Percentiles rank a stretch among this genome's conserved stretches.
phyloP scores from a whole-genome alignment of 495 filamentous ascomycete genomes.

The Aspergillus cavernicola region DNA sequence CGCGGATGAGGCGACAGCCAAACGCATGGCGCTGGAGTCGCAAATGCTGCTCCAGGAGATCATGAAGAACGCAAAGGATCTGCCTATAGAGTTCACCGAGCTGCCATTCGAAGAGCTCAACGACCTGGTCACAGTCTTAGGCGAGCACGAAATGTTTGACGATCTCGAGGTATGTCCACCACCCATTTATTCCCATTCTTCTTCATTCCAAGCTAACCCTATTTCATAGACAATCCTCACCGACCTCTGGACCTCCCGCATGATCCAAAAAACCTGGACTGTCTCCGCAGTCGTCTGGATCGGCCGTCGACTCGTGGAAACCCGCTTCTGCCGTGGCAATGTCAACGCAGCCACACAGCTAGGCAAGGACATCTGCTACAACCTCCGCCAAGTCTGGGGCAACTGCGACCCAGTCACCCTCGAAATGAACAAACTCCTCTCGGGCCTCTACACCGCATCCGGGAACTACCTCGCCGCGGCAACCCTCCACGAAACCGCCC shows the following conservation, averaged over 20 bases:
- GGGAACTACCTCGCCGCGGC: constrained; percentile 49
- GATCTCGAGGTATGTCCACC: constrained; percentile 51
- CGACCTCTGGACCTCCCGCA: constrained; percentile 57
- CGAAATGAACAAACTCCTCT: constrained; percentile 53
- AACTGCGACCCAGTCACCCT: constrained; percentile 51
- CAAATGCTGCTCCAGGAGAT: constrained; percentile 50
- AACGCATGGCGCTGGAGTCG: constrained; percentile 51
- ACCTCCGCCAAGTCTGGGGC: constrained; percentile 56
- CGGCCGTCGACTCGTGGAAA: constrained; percentile 55
- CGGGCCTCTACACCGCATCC: constrained; percentile 48
- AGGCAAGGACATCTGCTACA: constrained; percentile 60
- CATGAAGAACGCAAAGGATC: constrained; percentile 44
- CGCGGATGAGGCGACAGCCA: constrained; percentile 36
- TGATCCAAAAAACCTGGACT: constrained; percentile 57
- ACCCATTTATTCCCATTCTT: background rate
- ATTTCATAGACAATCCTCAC: constrained; percentile 44
- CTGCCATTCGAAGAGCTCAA: constrained; percentile 50
- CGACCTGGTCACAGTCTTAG: constrained; percentile 53
- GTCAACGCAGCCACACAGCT: constrained; percentile 48
- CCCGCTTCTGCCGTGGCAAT: constrained; percentile 46
- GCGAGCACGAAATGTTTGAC: constrained; percentile 55
- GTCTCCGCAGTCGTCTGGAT: constrained; percentile 50
- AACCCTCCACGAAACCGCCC: constrained; percentile 51
- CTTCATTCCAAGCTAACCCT: background rate
- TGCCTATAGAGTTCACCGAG: constrained; percentile 50